Base-by-base conservation (phyloP, 176 grass and related monocot species). In the Paspalum vaginatum region DNA sequence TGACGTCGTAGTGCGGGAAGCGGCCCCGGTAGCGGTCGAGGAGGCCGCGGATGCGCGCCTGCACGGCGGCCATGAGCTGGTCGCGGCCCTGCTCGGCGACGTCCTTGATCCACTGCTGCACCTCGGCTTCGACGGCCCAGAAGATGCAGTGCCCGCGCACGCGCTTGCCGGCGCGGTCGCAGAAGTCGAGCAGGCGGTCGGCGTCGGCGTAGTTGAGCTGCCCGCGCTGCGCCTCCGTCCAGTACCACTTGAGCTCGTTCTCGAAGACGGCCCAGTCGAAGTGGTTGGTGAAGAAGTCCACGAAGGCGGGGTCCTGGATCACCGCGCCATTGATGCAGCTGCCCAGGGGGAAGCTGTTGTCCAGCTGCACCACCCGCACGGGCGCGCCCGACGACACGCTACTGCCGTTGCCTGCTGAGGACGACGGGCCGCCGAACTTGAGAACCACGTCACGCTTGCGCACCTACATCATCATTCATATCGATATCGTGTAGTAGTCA, bases 221-320 rank as follows among this genome's bases (percentile, higher is more conserved):
- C 9, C 89, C 92, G 11, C 86, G 65, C 66, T 76, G 47, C 26
- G 86, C 78, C 72, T 94, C 89, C 4, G 89, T 94, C 86, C 84
- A 88, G 91, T 94, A 94, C 91, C 91, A 94, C 79, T 94, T 94
- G 40, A 87, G 89, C 81, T 91, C 89, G 71, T 91, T 91, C 39
- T 76, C 85, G 76, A 91, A 91, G 5, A 91, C 89, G 1, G 89
- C 80, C 89, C 89, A 87, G 63, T 84, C 79, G 76, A 91, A 72
- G 75, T 84, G 71, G 40, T 3, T 27, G 15, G 24, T 51, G 46
- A 71, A 71, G 68, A 71, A 71, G 68, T 71, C 46, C n/a, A 51
- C 68, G 68, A 71, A 71, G 4, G 46, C 24, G 4, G 68, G 17
- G 68, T 9, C 20, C 11, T 57, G 11, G 37, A 74, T 56, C 52